Base-by-base conservation (phyloP, 2,329 filamentous ascomycete genomes). In the Fonsecaea multimorphosa region DNA sequence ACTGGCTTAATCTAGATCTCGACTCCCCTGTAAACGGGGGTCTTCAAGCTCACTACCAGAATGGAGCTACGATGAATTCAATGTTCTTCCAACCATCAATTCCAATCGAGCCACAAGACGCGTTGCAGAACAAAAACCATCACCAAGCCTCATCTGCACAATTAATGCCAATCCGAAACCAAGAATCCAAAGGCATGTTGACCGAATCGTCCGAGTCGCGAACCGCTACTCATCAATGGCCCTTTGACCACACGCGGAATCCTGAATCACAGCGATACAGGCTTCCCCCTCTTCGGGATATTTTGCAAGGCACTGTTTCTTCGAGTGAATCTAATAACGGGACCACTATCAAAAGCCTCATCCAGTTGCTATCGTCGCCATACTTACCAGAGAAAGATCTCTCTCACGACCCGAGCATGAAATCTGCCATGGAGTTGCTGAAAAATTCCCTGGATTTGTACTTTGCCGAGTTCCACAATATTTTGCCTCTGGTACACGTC, bases 231-330 rank as follows among this genome's bases (percentile, higher is more conserved):
- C 67, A 69, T 22, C 67, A 66, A 51, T 69, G 67, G 67, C 67
- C 67, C n/a, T 69, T 69, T 40, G 67, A 69, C 49, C 67, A 69
- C 29, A 66, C 64, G 16, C 58, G 64, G 32, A 62, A 69, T 34
- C 57, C 61, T 11, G 61, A 66, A 46, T 54, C 58, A 22, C 64
- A 62, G 34, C 64, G 61, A 44, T 63, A 63, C 56, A 58, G 57
- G n/a, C 38, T 69, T 11, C 67, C 67, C 27, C 67, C 67, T 11
- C 53, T 69, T 27, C 64, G 67, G 22, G 64, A 69, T 34, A 69
- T 69, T 49, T 58, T 69, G n/a, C 67, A 66, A 52, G 67, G 67
- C 29, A 66, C 63, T 9, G 57, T 64, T n/a, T 6, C 44, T 3
- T 64, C 67, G 6, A 57, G 38, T 29, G 58, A 56, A 56, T 38